Evolutionary conservation across 2,329 filamentous ascomycete species (phyloP), one percentile per base, ranked within the genome.

Genomic region (Volutella citrinella): DNA sequence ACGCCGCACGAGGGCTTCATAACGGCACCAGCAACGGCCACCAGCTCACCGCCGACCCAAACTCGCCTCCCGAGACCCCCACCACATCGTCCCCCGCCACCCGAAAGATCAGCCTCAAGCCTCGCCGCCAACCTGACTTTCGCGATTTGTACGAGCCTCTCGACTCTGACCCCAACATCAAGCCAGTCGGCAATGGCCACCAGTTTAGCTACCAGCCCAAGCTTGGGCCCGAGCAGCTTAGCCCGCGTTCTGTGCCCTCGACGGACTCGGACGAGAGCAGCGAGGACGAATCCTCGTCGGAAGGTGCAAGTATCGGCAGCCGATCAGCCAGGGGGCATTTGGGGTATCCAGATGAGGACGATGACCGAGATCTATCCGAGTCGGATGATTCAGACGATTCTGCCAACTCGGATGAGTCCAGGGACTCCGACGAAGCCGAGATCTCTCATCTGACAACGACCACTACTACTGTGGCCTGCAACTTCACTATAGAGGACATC

Each of bases 11-110:
- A 12, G n/a, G 9, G 12, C 8, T 11, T 19, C 30, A 36, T 15
- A 6, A 20, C n/a, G 38, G 52, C 37, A n/a, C n/a, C n/a, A n/a
- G n/a, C n/a, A n/a, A n/a, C n/a, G 55, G 59, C 21, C 47, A 51
- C 33, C 42, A 43, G 36, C 49, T 48, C 48, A 49, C 54, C 53
- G 52, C 56, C 45, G 60, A 64, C 36, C 68, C 66, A 33, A 64
- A 68, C 36, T 72, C 69, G 48, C 69, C 69, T 43, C 69, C 69
- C 24, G 65, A 68, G 30, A 71, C 68, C 24, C 69, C 69, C 32
- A 68, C 64, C 24, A 56, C 60, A 21, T 59, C 60, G 34, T 60
- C 62, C 36, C 50, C 54, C 19, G 51, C 57, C 39, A 46, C 52
- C 31, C 59, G 57, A 46, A 61, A 59, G 39, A 54, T 39, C 42